A percentile compares a stretch with the other conserved stretches of the same genome.
phyloP scores from a whole-genome alignment of 2,329 filamentous ascomycete genomes.

The Orbilia brochopaga region DNA sequence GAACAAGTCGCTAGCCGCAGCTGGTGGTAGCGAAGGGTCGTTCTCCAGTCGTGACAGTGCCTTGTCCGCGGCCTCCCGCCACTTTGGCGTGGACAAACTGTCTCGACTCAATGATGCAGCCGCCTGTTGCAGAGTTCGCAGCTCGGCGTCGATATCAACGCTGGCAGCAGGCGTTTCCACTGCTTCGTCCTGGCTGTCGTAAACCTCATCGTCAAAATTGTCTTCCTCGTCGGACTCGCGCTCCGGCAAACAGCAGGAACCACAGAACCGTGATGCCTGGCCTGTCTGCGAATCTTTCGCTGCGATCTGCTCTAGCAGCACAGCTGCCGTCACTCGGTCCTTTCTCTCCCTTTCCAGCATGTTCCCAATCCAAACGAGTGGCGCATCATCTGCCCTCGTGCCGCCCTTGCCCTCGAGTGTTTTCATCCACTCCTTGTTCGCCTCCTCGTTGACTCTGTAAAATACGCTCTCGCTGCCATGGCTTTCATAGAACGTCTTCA shows the following conservation, averaged over 20 bases:
- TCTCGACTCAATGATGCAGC: slow-evolving; percentile 14
- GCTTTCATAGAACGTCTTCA: slow-evolving; percentile 18
- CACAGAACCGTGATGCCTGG: slow-evolving; percentile 17
- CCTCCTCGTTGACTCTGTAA: slow-evolving; percentile 6
- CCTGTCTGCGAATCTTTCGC: slow-evolving; percentile 12
- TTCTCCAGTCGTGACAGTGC: slow-evolving; percentile 17
- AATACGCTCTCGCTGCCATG: slow-evolving; percentile 15
- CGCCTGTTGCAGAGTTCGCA: slow-evolving; percentile 10
- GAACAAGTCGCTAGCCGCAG: slow-evolving; percentile 10
- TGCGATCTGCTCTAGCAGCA: slow-evolving; percentile 14
- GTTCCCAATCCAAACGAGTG: slow-evolving; percentile 9
- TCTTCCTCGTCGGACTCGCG: slow-evolving; percentile 14
- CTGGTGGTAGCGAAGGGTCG: slow-evolving; percentile 18
- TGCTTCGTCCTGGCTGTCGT: slow-evolving; percentile 6
- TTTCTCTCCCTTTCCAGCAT: slow-evolving; percentile 20
- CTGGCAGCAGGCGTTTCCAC: neutral
- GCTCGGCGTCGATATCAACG: slow-evolving; percentile 12
- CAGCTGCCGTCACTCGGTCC: slow-evolving; percentile 9
- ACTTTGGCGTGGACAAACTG: slow-evolving; percentile 7
- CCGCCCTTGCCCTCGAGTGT: slow-evolving; percentile 2
- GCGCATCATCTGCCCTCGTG: slow-evolving; percentile 13
- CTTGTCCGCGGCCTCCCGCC: slow-evolving; percentile 16
- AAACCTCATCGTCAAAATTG: slow-evolving; percentile 2
- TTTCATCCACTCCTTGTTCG: slow-evolving; percentile 13
- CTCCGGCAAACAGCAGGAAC: slow-evolving; percentile 11